Evolutionary conservation across 371 early-diverging fungal genomes (phyloP).

Genomic region (Batkoa obscura): DNA sequence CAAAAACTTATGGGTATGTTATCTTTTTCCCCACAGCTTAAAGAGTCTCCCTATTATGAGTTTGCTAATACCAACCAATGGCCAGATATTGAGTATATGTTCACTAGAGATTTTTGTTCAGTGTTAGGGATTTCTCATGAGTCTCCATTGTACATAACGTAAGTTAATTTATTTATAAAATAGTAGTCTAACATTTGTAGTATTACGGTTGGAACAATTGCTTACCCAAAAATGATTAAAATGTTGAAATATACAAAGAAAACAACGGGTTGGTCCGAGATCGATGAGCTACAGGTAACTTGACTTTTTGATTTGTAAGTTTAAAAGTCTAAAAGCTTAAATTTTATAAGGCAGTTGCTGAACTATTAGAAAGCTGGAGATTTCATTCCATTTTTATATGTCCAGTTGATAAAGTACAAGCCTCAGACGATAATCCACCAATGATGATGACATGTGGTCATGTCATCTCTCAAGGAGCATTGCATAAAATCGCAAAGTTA

Average conservation of each 20-base stretch:
- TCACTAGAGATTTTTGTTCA: conserved; percentile 74
- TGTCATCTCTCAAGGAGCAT: conserved; percentile 79
- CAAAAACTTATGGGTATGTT: conserved; percentile 45
- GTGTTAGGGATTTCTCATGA: conserved; percentile 54
- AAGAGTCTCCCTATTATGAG: conserved; percentile 43
- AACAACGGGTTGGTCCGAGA: conserved; percentile 60
- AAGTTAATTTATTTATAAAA: conserved; percentile 6
- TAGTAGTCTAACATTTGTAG: conserved; percentile 10
- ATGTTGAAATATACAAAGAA: conserved; percentile 20
- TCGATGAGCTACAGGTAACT: conserved; percentile 67
- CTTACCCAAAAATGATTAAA: conserved; percentile 80
- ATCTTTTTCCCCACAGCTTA: conserved; percentile 17
- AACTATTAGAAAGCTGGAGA: conserved; percentile 52
- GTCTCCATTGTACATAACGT: conserved; percentile 60
- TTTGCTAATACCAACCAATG: conserved; percentile 24
- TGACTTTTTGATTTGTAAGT: not conserved
- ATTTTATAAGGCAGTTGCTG: conserved; percentile 43
- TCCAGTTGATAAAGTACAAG: conserved; percentile 91
- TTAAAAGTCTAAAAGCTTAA: not conserved
- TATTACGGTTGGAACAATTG: conserved; percentile 67
- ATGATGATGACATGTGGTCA: conserved; percentile 98
- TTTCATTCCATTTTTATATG: conserved; percentile 96
- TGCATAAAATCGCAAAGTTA: conserved; percentile 43
- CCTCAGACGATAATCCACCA: conserved; percentile 86
- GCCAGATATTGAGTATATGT: conserved; percentile 45